Percentiles rank a stretch among this genome's conserved stretches.
phyloP scores from a whole-genome alignment of 352 stramenopile species.

The Pythium vanterpoolii region DNA sequence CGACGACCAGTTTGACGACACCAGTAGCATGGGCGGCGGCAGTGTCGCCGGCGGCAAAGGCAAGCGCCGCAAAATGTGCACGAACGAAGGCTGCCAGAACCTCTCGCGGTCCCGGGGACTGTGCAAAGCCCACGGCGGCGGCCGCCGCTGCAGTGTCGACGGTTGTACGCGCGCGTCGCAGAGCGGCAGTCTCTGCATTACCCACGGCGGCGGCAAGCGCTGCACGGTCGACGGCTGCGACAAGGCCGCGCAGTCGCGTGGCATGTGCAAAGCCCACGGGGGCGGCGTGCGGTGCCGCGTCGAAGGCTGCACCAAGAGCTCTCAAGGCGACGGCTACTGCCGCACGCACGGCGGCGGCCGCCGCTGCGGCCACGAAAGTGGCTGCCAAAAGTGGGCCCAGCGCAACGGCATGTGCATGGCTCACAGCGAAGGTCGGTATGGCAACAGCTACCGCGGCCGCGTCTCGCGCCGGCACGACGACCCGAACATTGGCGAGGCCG shows the following conservation, averaged over 20 bases:
- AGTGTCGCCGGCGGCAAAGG: conserved; percentile 36
- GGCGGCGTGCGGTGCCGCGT: conserved; percentile 78
- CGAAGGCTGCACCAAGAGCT: conserved; percentile 82
- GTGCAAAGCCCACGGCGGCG: conserved; percentile 76
- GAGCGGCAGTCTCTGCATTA: conserved; percentile 81
- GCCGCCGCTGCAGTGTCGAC: conserved; percentile 72
- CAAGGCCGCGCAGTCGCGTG: conserved; percentile 74
- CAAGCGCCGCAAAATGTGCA: conserved; percentile 83
- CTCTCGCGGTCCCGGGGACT: conserved; percentile 71
- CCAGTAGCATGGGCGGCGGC: conserved; percentile 16
- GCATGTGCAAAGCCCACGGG: conserved; percentile 84
- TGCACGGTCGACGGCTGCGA: conserved; percentile 76
- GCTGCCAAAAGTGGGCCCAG: conserved; percentile 80
- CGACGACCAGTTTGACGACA: conserved; percentile 25
- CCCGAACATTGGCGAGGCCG: conserved; percentile 4
- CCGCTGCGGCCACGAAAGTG: conserved; percentile 64
- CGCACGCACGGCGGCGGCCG: conserved; percentile 70
- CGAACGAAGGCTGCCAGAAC: conserved; percentile 68
- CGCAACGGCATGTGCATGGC: conserved; percentile 86
- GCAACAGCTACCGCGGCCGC: conserved; percentile 74
- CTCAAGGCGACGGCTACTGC: conserved; percentile 81
- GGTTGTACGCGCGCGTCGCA: conserved; percentile 76
- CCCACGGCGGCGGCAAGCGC: conserved; percentile 78
- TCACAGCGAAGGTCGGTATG: conserved; percentile 79
- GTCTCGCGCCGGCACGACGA: conserved; percentile 38